A percentile compares a stretch with the other conserved stretches of the same genome.
Conservation (phyloP, 75 land plant genomes). For the Pinus taeda region DNA sequence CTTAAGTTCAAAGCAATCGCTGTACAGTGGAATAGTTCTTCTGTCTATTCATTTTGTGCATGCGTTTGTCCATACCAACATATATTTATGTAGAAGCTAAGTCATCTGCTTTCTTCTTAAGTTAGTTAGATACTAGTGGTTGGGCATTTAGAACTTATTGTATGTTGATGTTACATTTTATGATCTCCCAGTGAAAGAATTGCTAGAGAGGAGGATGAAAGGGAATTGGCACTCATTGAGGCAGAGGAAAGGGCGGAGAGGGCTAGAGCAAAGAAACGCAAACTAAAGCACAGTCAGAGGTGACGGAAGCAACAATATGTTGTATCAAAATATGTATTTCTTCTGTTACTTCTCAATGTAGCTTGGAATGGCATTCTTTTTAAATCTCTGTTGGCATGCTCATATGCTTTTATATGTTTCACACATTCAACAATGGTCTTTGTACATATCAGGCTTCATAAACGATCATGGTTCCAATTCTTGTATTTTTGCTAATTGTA, state of each 20-base stretch:
- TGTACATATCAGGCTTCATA: too few relatives aligned
- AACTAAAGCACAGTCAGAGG: constrained; percentile 8
- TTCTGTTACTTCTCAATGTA: too few relatives aligned
- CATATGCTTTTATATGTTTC: too few relatives aligned
- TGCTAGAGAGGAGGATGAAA: constrained; percentile 48
- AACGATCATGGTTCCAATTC: too few relatives aligned
- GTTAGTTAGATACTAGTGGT: background rate
- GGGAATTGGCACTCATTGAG: constrained; percentile 43
- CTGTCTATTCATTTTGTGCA: background rate
- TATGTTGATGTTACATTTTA: background rate
- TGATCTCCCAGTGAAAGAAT: constrained; percentile 30
- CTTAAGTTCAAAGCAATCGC: background rate
- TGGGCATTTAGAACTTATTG: background rate
- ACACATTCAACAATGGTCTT: too few relatives aligned
- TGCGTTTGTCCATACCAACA: background rate
- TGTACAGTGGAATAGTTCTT: background rate
- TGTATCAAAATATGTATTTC: too few relatives aligned
- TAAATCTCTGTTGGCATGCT: too few relatives aligned
- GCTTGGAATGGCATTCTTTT: too few relatives aligned
- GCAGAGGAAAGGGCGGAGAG: constrained; percentile 43
- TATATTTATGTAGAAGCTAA: background rate
- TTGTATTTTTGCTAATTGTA: too few relatives aligned
- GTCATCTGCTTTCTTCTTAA: background rate
- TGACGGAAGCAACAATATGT: background rate
- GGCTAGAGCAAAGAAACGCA: constrained; percentile 17